Evolutionary conservation across 1,284 basidiomycete genomes (phyloP).

Genomic region (Heliocybe sulcata): DNA sequence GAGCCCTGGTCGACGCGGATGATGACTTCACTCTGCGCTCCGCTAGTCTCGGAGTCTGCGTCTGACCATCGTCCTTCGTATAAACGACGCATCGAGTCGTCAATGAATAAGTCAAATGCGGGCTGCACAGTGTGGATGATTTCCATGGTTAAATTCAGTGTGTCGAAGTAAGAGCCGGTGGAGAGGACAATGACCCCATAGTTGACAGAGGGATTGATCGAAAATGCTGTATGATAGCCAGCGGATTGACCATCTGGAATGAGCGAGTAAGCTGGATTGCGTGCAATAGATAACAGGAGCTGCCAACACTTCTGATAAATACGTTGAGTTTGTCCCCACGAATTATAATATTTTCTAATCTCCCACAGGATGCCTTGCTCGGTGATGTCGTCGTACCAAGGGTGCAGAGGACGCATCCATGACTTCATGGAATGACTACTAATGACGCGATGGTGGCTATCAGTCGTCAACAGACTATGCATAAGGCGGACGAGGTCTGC

Average conservation of each 20-base stretch:
- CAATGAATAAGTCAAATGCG: not conserved
- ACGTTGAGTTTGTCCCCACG: not conserved
- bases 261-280: not conserved
- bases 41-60: not conserved
- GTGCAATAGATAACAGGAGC: not conserved
- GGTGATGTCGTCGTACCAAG: not conserved
- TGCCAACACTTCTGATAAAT: not conserved
- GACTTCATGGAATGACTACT: not conserved
- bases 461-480: not conserved
- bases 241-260: not conserved
- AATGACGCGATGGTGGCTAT: not conserved
- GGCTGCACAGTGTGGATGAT: slow-evolving; percentile 1
- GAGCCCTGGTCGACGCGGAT: not conserved
- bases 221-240: not conserved
- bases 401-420: not conserved
- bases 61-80: not conserved
- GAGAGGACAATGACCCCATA: slow-evolving; percentile 1
- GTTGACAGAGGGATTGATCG: not conserved
- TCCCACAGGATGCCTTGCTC: not conserved
- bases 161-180: not conserved
- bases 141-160: not conserved
- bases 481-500: not conserved
- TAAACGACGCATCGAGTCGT: not conserved
- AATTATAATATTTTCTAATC: not conserved
- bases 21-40: not conserved